Base-by-base conservation (phyloP, 352 stramenopile species). In the Phytophthora lateralis region DNA sequence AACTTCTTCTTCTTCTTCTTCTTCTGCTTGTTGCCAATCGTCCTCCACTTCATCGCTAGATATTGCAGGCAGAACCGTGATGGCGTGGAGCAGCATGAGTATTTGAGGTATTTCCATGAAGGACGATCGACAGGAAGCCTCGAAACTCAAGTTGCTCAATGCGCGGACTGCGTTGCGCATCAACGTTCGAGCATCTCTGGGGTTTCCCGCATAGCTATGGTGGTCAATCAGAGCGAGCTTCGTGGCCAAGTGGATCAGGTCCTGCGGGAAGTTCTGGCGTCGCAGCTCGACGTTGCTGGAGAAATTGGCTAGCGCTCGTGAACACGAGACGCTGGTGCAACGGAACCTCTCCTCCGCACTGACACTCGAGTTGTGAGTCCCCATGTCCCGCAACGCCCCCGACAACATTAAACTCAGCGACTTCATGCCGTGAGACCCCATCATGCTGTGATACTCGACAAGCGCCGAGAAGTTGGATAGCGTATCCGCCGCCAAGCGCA, bases 381-480 rank as follows among this genome's bases (percentile, higher is more conserved):
- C 76, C 2, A 91, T 54, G 15, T 88, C 75, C 2, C 76, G 73
- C 32, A 90, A 51, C 2, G 75, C 70, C 3, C 73, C 63, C 14
- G 63, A 48, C 5, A 91, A 47, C 53, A 91, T 70, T 15, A 88
- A 47, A 26, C 62, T 66, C 0, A 92, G 54, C 4, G 76, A 65
- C 38, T 90, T 92, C 42, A 90, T 73, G 1, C 68, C 69, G 12
- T 82, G 71, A 15, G 64, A 53, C 1, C 61, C 82, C 26, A 91
- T 66, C 0, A 86, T 55, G 14, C 45, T 49, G 21, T 92, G 81
- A 55, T 87, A 82, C 42, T 94, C 85, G 18, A 75, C 48, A 50
- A 85, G 82, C 6, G 76, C 76, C 0, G 81, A 90, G 37, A 92
- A 91, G 18, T 90, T 90, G 5, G 73, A 80, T 3, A 92, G 54